Conservation (phyloP, 1,139 yeast genomes). For the Protomyces inundatus region DNA sequence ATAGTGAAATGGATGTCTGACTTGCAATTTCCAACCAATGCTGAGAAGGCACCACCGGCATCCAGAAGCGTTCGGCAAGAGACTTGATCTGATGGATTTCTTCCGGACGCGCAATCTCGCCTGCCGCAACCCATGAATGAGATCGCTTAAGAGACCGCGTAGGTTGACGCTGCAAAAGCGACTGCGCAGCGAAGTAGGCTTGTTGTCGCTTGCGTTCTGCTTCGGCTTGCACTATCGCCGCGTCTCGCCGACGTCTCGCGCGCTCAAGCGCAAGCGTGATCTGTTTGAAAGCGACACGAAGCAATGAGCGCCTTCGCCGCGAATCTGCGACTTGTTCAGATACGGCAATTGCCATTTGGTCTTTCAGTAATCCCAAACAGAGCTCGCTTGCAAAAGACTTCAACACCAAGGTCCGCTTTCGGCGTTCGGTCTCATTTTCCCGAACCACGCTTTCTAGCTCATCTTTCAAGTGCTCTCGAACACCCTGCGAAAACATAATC, state of each 20-base stretch:
- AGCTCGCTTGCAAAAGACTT: conserved; percentile 2
- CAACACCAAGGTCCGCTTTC: background rate
- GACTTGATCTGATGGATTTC: background rate
- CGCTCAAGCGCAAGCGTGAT: background rate
- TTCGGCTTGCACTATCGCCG: background rate
- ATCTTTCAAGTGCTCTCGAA: background rate
- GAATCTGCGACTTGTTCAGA: background rate
- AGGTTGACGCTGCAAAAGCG: background rate
- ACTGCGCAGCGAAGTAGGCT: conserved; percentile 1
- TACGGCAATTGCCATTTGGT: background rate
- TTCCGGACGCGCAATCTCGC: background rate
- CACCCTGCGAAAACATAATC: background rate
- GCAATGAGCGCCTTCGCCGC: background rate
- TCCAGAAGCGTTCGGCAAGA: conserved; percentile 9
- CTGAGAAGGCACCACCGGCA: background rate
- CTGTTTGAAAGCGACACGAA: background rate
- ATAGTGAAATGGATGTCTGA: background rate
- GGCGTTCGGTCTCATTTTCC: background rate
- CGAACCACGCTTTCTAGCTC: background rate
- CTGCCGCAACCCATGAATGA: background rate
- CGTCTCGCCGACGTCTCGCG: background rate
- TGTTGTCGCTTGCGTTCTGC: background rate
- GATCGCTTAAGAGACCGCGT: background rate
- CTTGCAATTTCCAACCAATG: background rate
- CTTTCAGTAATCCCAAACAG: background rate